Percentiles rank a stretch among this genome's conserved stretches.
These are phyloP conservation scores for Amaranthus hypochondriacus DNA, from an alignment of 148 eudicot species.

Conservation along the genomic window DNA sequence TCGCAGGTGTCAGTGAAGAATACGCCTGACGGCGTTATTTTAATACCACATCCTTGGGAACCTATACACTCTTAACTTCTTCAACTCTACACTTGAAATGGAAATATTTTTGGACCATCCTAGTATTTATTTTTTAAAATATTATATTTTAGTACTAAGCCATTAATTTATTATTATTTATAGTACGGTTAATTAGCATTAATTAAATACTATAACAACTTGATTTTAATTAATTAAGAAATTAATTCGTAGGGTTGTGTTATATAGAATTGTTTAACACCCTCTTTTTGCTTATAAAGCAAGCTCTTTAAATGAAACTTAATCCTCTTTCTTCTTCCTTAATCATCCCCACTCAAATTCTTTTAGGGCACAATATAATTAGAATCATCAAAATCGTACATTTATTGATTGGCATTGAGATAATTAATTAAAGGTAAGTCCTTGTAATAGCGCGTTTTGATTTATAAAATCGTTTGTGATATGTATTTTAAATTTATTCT, in stretches of 20 bases:
- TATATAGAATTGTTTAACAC: not conserved
- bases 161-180: not conserved
- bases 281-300: conserved; percentile 26
- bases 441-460: not conserved
- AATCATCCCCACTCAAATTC: conserved; percentile 1
- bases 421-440: not conserved
- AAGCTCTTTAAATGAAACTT: conserved; percentile 20
- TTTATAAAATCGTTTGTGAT: not conserved
- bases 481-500: not conserved
- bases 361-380: conserved; percentile 15
- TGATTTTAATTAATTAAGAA: conserved; percentile 2
- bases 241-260: conserved; percentile 2
- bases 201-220: conserved; percentile 9
- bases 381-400: not conserved
- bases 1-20: conserved; percentile 52
- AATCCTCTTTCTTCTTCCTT: not conserved
- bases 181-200: conserved; percentile 12
- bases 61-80: conserved; percentile 14
- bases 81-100: conserved; percentile 7
- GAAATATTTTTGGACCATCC: conserved; percentile 15
- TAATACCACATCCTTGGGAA: conserved; percentile 6
- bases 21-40: conserved; percentile 45
- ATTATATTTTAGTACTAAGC: not conserved
- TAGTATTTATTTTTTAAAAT: conserved; percentile 2
- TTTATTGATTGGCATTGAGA: not conserved